phyloP scores from a whole-genome alignment of 805 yeast species.

The Metschnikowia rubicola region DNA sequence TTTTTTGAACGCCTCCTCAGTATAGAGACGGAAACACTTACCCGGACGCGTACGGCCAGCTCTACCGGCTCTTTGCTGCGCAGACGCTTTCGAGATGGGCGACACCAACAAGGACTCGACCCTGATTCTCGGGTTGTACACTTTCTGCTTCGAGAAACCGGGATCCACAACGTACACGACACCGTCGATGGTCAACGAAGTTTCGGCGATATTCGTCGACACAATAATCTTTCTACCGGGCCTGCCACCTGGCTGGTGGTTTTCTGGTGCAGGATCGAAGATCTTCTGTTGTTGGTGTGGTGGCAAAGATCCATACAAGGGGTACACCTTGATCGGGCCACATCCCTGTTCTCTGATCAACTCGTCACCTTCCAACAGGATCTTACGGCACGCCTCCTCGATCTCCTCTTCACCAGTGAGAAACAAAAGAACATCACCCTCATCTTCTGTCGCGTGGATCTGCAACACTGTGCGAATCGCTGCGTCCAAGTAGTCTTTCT shows the following conservation, averaged over 20 bases:
- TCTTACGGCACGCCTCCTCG: conserved; percentile 92
- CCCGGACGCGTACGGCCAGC: conserved; percentile 99
- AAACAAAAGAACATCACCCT: conserved; percentile 83
- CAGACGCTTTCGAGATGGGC: conserved; percentile 95
- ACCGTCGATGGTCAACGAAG: conserved; percentile 96
- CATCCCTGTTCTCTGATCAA: conserved; percentile 82
- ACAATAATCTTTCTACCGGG: conserved; percentile 95
- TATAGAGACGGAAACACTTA: conserved; percentile 91
- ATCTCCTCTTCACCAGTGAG: conserved; percentile 97
- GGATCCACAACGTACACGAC: conserved; percentile 97
- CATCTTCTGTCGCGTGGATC: conserved; percentile 94
- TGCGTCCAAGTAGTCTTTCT: conserved; percentile 90
- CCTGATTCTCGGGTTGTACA: conserved; percentile 92
- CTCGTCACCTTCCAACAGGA: conserved; percentile 84
- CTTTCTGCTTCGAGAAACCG: conserved; percentile 94
- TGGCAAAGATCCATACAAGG: conserved; percentile 93
- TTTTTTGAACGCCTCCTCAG: conserved; percentile 93
- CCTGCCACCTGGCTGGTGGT: conserved; percentile 68
- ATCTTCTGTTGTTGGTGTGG: conserved; percentile 93
- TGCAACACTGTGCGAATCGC: conserved; percentile 94
- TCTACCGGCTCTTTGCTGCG: conserved; percentile 99
- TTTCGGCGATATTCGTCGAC: conserved; percentile 95
- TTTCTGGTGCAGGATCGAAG: conserved; percentile 84
- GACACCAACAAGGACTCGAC: conserved; percentile 92
- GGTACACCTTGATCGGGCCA: conserved; percentile 88